Conservation (phyloP, 257 asterid genomes). For the Plectranthus barbatus region DNA sequence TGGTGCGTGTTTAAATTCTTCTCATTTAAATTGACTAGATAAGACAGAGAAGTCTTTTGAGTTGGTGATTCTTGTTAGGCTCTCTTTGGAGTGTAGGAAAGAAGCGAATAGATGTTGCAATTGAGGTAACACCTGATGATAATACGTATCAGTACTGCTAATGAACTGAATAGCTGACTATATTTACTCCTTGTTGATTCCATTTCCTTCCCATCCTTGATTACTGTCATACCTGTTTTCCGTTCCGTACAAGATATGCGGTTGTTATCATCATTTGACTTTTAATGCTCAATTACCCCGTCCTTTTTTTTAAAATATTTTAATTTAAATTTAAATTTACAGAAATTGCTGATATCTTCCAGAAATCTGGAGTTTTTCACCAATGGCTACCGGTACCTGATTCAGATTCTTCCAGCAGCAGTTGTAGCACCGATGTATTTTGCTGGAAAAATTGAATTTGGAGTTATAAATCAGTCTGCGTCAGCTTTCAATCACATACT, state of each 20-base stretch:
- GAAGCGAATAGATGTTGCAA: constrained; percentile 10
- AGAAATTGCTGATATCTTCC: constrained; percentile 83
- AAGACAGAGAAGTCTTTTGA: not conserved
- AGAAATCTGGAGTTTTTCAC: constrained; percentile 95
- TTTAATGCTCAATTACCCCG: constrained; percentile 10
- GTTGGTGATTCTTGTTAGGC: not conserved
- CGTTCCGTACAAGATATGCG: not conserved
- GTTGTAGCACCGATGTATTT: constrained; percentile 96
- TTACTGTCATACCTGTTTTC: not conserved
- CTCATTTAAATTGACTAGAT: not conserved
- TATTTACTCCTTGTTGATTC: not conserved
- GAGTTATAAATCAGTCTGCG: constrained; percentile 82
- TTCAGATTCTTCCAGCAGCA: constrained; percentile 95
- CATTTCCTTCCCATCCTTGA: not conserved
- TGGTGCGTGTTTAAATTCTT: no score
- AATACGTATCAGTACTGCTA: not conserved
- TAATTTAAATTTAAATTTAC: constrained; percentile 40
- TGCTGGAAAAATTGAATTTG: constrained; percentile 94
- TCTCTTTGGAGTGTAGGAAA: not conserved
- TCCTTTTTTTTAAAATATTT: no score
- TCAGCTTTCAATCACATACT: constrained; percentile 92
- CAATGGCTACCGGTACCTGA: constrained; percentile 79
- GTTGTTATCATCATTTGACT: not conserved
- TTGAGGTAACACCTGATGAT: not conserved
- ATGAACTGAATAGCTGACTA: not conserved